Base-by-base conservation (phyloP, 768 basidiomycete species). In the Austroboletus eburneus region DNA sequence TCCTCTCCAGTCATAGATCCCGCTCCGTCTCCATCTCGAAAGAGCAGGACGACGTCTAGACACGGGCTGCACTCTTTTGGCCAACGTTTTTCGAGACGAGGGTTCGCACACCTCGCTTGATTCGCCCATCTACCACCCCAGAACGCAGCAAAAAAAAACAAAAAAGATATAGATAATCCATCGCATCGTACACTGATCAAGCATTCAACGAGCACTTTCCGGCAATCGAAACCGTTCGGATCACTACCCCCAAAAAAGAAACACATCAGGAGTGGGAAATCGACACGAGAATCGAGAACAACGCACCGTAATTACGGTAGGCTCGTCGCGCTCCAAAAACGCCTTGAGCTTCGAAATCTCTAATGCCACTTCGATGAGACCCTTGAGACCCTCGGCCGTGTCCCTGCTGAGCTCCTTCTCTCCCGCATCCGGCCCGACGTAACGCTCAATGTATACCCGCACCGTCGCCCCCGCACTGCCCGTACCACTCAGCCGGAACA, bases 401-500 rank as follows among this genome's bases (percentile, higher is more conserved):
- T 87, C 78, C 65, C 81, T 80, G 51, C 72, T 71, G 48, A 89
- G 74, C 65, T 86, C 89, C 55, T 75, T 76, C 30, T 79, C 72
- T 43, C 91, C 84, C 37, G 79, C 82, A 20, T 79, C 73, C 14
- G 82, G 69, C 48, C 83, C 78, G 33, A 92, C 80, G 61, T 94
- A 95, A 63, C 93, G 81, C 72, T 99, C 96, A 39, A 95, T 84
- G 63, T 99, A 99, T 79, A 97, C 76, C 52, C 96, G 76, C 43
- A 98, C 92, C 12, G 96, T 99, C 20, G 96, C 96, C 37, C 96
- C 96, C 42, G 90, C 85, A 53, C 89, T 92, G 14, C 96, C 96
- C 1, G 96, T 99, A 47, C 96, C 96, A 51, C 90, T 93, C 43
- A 99, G 74, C 49, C 96, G 81, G 80, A 96, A 97, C 44, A 98